phyloP scores from a whole-genome alignment of 495 filamentous ascomycete genomes.

The Talaromyces thailandensis region DNA sequence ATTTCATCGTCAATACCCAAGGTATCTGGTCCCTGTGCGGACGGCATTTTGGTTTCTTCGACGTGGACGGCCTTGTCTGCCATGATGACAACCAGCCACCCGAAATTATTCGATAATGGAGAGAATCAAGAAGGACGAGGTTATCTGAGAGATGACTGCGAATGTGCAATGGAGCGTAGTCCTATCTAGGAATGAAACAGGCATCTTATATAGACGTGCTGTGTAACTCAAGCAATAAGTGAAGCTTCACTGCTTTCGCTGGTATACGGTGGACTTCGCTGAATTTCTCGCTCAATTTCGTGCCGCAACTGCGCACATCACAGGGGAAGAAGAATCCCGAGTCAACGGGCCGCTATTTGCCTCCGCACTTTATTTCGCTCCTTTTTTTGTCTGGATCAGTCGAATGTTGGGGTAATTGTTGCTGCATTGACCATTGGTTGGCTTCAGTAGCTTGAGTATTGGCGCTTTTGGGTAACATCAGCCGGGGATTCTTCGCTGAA shows the following conservation, averaged over 20 bases:
- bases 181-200: background rate
- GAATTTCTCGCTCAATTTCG: background rate
- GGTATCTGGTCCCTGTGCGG: conserved; percentile 6
- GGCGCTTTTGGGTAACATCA: background rate
- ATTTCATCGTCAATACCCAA: conserved; percentile 12
- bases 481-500: background rate
- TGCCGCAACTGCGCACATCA: background rate
- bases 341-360: background rate
- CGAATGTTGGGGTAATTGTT: background rate
- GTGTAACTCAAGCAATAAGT: background rate
- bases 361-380: background rate
- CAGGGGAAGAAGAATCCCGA: background rate
- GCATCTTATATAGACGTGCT: background rate
- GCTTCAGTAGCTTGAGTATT: background rate
- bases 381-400: background rate
- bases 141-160: background rate
- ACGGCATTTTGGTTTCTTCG: background rate
- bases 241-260: background rate
- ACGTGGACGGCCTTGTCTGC: background rate
- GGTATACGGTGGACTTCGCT: background rate
- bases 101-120: background rate
- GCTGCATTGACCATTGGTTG: background rate
- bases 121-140: background rate
- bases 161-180: background rate
- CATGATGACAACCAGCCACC: background rate